Evolutionary conservation across 1,139 yeast genomes (phyloP).

Genomic region (Sugiyamaella xylanicola): DNA sequence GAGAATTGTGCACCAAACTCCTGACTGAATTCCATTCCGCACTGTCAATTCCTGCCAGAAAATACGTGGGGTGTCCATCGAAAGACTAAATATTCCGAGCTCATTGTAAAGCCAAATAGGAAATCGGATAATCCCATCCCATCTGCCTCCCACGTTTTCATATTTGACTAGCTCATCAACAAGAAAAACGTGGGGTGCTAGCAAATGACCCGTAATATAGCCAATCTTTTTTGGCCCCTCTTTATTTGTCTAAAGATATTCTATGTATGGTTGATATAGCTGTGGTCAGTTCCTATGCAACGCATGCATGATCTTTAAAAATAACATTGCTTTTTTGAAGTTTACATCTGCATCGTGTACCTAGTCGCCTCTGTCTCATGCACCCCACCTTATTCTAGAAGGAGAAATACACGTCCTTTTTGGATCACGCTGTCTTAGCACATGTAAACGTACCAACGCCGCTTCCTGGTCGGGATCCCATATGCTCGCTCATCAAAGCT

Average conservation of each 20-base stretch:
- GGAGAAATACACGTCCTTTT: neutral
- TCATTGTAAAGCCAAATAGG: neutral
- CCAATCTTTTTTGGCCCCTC: neutral
- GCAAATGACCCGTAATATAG: neutral
- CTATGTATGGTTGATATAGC: too few relatives aligned
- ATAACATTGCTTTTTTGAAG: neutral
- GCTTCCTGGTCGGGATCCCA: too few relatives aligned
- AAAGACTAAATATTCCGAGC: neutral
- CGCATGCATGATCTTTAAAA: neutral
- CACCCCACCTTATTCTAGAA: neutral
- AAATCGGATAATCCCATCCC: neutral
- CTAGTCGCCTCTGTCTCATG: neutral
- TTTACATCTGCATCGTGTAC: neutral
- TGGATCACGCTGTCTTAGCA: neutral
- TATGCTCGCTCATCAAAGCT: too few relatives aligned
- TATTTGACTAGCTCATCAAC: neutral
- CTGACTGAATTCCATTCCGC: too few relatives aligned
- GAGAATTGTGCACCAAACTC: too few relatives aligned
- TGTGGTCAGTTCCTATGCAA: too few relatives aligned
- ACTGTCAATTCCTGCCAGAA: too few relatives aligned
- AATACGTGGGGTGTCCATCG: neutral
- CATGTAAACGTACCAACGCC: neutral
- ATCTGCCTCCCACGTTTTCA: neutral
- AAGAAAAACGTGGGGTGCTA: neutral
- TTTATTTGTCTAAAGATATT: too few relatives aligned